These are phyloP conservation scores for Cephaloascus fragrans DNA, from an alignment of 805 yeast genomes.

Conservation along the genomic window DNA sequence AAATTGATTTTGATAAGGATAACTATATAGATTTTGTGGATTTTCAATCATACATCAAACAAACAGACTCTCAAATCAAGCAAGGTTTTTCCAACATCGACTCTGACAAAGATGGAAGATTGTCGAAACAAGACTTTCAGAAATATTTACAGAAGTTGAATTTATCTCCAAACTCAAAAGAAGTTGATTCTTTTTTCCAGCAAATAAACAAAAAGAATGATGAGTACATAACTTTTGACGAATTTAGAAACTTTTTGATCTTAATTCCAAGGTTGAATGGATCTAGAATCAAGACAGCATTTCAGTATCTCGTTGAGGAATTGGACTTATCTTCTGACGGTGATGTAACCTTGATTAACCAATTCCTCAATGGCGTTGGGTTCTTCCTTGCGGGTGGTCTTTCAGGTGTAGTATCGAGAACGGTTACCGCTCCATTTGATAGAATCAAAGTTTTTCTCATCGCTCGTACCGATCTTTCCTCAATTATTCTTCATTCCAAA, in stretches of 20 bases:
- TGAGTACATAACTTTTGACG: slow-evolving; percentile 72
- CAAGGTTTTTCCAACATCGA: slow-evolving; percentile 64
- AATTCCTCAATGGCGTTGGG: slow-evolving; percentile 75
- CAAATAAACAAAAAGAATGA: slow-evolving; percentile 44
- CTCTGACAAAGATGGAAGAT: slow-evolving; percentile 60
- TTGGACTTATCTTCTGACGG: slow-evolving; percentile 81
- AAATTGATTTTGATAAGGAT: too few species aligned
- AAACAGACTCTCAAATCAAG: slow-evolving; percentile 64
- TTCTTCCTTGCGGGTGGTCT: slow-evolving; percentile 92
- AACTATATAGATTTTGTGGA: slow-evolving; percentile 51
- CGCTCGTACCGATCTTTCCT: slow-evolving; percentile 76
- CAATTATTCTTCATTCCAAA: slow-evolving; percentile 56
- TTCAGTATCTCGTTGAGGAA: slow-evolving; percentile 69
- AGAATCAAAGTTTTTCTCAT: slow-evolving; percentile 88
- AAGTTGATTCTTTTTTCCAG: slow-evolving; percentile 46
- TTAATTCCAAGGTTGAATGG: slow-evolving; percentile 78
- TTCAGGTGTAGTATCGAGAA: slow-evolving; percentile 91
- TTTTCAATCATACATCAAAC: slow-evolving; percentile 52
- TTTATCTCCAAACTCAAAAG: slow-evolving; percentile 38
- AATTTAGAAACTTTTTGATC: slow-evolving; percentile 74
- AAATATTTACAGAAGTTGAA: slow-evolving; percentile 52
- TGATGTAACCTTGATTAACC: slow-evolving; percentile 78
- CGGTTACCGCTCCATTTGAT: slow-evolving; percentile 96
- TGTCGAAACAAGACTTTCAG: slow-evolving; percentile 56
- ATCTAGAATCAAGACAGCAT: slow-evolving; percentile 74